Evolutionary conservation across 345 rosid genomes (phyloP), one percentile per base, ranked within the genome.

Genomic region (Populus euphratica): DNA sequence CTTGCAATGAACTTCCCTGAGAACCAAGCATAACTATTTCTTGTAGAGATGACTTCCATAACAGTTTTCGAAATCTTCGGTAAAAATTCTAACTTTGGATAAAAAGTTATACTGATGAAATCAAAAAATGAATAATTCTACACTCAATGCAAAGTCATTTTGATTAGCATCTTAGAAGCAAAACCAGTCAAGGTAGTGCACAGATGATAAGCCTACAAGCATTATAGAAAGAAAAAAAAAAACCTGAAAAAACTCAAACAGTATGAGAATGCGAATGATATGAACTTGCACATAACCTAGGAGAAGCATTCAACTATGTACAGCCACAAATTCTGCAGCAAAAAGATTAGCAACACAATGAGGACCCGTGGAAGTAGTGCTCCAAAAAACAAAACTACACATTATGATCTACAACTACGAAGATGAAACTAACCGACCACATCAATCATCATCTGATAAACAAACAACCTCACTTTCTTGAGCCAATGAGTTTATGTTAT

Each of bases 361-460:
- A 67, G 43, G 5, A 20, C n/a, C 2, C 41, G 29, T 14, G 61
- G 10, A 70, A 7, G 23, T 13, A 13, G 74, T 1, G 16, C 41
- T 29, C 39, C 41, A 17, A 23, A 49, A 49, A 71, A 36, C 35
- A 43, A 17, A 71, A 38, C 63, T 71, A n/a, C 18, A 31, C 10
- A 52, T 52, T 52, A 29, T 2, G 63, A 69, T 38, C 52, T 47
- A n/a, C 49, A 33, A 33, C 7, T 6, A 7, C 8, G 56, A 25
- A 18, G 8, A 29, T 14, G n/a, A 49, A 2, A 71, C 21, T 20
- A 35, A 65, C 11, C 39, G 7, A 33, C 47, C 5, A 73, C 6
- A 72, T 85, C 82, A 84, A 63, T 89, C 94, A 61, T 91, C 96
- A 47, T 91, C 96, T 0, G 89, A 89, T 67, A 88, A 84, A 69